phyloP scores from a whole-genome alignment of 2,329 filamentous ascomycete genomes.

The Cordyceps pruinosa region DNA sequence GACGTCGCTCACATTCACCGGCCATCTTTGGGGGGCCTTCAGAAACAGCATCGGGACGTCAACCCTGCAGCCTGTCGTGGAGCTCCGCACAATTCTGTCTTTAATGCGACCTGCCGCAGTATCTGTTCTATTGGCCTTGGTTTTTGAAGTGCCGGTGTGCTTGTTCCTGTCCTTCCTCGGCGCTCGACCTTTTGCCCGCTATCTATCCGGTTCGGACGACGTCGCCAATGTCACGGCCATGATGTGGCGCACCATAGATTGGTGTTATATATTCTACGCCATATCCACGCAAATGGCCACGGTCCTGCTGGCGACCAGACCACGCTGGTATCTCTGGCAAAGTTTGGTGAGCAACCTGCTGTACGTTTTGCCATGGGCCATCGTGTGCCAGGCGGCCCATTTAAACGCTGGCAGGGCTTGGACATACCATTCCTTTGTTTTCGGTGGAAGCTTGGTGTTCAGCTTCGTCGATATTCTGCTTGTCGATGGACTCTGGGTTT shows the following conservation, averaged over 20 bases:
- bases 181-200: slow-evolving; percentile 53
- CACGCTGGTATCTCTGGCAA: slow-evolving; percentile 62
- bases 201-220: slow-evolving; percentile 47
- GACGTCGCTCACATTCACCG: slow-evolving; percentile 57
- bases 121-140: slow-evolving; percentile 46
- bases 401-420: slow-evolving; percentile 51
- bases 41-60: slow-evolving; percentile 23
- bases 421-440: slow-evolving; percentile 60
- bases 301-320: slow-evolving; percentile 56
- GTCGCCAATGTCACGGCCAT: slow-evolving; percentile 55
- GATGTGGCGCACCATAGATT: slow-evolving; percentile 59
- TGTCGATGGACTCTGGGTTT: slow-evolving; percentile 45
- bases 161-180: slow-evolving; percentile 56
- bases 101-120: slow-evolving; percentile 47
- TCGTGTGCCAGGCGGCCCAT: slow-evolving; percentile 46
- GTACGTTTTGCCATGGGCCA: slow-evolving; percentile 65
- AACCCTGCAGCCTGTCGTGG: slow-evolving; percentile 15
- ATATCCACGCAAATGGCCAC: slow-evolving; percentile 58
- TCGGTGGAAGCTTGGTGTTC: slow-evolving; percentile 62
- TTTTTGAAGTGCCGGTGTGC: slow-evolving; percentile 55
- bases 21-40: slow-evolving; percentile 57
- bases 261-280: slow-evolving; percentile 66
- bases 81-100: slow-evolving; percentile 17
- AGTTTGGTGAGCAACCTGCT: slow-evolving; percentile 59
- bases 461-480: slow-evolving; percentile 52